Conservation (phyloP, 2,329 filamentous ascomycete species). For the Colletotrichum tropicale region DNA sequence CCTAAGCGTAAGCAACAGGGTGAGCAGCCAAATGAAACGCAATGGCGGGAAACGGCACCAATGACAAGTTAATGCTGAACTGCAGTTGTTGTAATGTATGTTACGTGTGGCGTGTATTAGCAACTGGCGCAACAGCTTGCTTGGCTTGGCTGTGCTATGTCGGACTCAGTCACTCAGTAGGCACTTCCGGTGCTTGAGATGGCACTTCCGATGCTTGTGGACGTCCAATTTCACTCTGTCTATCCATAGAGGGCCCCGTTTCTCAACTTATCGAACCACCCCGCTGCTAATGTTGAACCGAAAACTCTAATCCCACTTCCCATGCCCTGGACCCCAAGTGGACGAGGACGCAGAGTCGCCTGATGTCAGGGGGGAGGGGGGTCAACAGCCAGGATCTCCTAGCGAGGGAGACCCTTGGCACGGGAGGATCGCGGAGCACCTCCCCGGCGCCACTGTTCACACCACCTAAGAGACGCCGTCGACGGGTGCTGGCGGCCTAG, state of each 20-base stretch:
- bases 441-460: neutral
- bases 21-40: neutral
- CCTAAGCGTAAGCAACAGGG: neutral
- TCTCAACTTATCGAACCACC: neutral
- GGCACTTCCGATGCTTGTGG: neutral
- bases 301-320: slow-evolving; percentile 16
- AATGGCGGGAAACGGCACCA: neutral
- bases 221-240: neutral
- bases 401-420: neutral
- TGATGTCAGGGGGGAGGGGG: neutral
- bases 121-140: neutral
- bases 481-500: neutral
- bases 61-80: neutral
- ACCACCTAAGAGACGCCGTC: neutral
- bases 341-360: neutral
- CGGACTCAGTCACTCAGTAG: neutral
- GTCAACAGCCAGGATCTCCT: neutral
- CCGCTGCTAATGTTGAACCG: neutral
- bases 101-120: neutral
- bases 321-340: neutral
- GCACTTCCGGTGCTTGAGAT: neutral
- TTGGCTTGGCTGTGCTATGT: neutral
- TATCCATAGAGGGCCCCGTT: neutral
- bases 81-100: neutral
- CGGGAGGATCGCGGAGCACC: slow-evolving; percentile 9